Evolutionary conservation across 192 early-diverging fungal genomes (phyloP).

Genomic region (Backusella liffmaniae): DNA sequence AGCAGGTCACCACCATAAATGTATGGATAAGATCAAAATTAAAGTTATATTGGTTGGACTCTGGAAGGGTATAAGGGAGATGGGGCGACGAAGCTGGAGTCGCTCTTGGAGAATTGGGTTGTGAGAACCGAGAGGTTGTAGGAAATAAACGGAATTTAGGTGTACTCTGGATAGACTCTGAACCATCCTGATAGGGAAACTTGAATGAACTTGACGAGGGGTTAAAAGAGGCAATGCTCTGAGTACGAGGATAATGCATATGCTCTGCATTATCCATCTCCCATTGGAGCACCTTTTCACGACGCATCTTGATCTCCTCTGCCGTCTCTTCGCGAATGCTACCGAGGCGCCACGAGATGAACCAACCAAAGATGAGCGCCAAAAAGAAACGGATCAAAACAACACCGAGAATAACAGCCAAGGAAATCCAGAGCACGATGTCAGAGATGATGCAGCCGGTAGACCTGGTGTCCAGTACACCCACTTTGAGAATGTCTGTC

Average conservation of each 20-base stretch:
- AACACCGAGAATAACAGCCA: constrained; percentile 67
- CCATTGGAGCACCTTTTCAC: constrained; percentile 42
- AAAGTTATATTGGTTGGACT: constrained; percentile 40
- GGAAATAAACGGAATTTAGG: constrained; percentile 46
- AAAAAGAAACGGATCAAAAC: constrained; percentile 72
- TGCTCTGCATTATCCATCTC: constrained; percentile 40
- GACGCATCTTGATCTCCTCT: constrained; percentile 42
- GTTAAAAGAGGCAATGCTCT: constrained; percentile 45
- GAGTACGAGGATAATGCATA: constrained; percentile 53
- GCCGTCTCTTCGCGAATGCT: constrained; percentile 66
- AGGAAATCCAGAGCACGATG: constrained; percentile 76
- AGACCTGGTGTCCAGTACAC: constrained; percentile 72
- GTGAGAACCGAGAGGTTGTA: constrained; percentile 39
- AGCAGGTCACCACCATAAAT: constrained; percentile 75
- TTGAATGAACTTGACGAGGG: not conserved
- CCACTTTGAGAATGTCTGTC: constrained; percentile 77
- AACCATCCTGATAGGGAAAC: constrained; percentile 26
- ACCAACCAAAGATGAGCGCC: constrained; percentile 82
- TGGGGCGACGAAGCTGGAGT: not conserved
- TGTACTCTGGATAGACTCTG: constrained; percentile 17
- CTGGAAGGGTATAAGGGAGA: constrained; percentile 9
- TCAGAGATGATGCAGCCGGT: constrained; percentile 82
- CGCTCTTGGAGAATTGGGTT: constrained; percentile 13
- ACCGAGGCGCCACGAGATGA: constrained; percentile 74
- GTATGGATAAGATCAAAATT: constrained; percentile 65